A percentile compares a stretch with the other conserved stretches of the same genome.
Conservation (phyloP, 257 asterid genomes). For the Solanum ahanhuiri region DNA sequence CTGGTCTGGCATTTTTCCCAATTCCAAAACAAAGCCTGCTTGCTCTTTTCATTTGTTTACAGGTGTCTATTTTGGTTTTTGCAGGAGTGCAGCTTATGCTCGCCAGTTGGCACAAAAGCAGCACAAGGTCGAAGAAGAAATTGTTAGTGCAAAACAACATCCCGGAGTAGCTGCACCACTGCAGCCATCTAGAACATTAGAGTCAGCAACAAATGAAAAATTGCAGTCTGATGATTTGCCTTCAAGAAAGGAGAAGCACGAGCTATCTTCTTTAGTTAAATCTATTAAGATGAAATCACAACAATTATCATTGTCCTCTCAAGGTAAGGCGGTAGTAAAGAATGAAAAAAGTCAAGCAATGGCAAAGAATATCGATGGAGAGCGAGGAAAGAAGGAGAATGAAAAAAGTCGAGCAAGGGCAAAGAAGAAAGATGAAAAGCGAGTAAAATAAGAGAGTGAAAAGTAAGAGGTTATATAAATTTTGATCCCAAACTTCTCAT, state of each 20-base stretch:
- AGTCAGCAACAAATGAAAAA: not conserved
- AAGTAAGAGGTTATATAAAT: not conserved
- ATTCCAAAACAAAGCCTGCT: not conserved
- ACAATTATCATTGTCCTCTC: conserved; percentile 18
- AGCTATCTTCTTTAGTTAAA: conserved; percentile 35
- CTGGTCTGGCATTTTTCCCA: not conserved
- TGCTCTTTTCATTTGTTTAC: not conserved
- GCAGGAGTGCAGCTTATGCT: conserved; percentile 50
- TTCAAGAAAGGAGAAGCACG: conserved; percentile 29
- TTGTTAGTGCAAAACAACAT: not conserved
- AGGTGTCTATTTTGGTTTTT: not conserved
- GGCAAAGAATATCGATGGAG: not conserved
- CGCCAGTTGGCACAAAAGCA: conserved; percentile 28
- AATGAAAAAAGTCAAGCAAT: not conserved
- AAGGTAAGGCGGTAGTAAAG: conserved; percentile 13
- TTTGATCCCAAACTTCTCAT: not conserved
- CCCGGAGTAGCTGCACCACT: not conserved
- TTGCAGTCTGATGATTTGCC: conserved; percentile 1
- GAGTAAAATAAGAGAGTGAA: not conserved
- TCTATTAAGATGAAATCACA: conserved; percentile 52
- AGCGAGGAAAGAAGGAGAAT: not conserved
- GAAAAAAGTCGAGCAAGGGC: not conserved
- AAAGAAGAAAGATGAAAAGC: not conserved
- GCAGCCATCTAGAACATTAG: not conserved
- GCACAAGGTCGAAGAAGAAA: conserved; percentile 7